These are phyloP conservation scores for Serendipita sp. DNA, from an alignment of 768 basidiomycete species.

Conservation along the genomic window DNA sequence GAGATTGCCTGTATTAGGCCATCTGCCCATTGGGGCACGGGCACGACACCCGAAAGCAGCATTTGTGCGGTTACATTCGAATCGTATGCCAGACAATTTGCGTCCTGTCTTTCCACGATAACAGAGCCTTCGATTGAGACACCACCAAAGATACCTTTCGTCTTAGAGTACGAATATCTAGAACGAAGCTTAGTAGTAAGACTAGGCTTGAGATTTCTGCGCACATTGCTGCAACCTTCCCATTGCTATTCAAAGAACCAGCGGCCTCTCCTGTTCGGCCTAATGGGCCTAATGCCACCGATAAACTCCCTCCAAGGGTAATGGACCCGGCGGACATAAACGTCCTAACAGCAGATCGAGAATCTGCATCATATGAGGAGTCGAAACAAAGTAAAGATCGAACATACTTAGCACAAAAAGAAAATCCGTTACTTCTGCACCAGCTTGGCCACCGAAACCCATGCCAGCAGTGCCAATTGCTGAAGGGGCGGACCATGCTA, in stretches of 20 bases:
- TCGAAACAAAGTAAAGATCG: not conserved
- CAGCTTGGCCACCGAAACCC: conserved; percentile 62
- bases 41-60: conserved; percentile 61
- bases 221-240: conserved; percentile 83
- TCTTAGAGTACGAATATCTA: conserved; percentile 85
- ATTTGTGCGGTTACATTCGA: conserved; percentile 58
- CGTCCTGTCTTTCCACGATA: conserved; percentile 87
- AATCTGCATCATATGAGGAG: conserved; percentile 2
- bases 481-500: conserved; percentile 86
- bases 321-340: conserved; percentile 93
- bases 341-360: conserved; percentile 32
- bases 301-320: conserved; percentile 81
- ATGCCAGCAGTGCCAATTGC: conserved; percentile 88
- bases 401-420: conserved; percentile 59
- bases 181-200: conserved; percentile 4
- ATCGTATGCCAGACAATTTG: conserved; percentile 67
- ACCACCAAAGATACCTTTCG: conserved; percentile 85
- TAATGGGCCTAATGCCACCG: conserved; percentile 76
- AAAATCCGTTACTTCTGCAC: conserved; percentile 83
- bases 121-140: conserved; percentile 78
- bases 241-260: conserved; percentile 66
- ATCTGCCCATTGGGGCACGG: conserved; percentile 65
- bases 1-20: conserved; percentile 50
- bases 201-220: conserved; percentile 9
- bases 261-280: conserved; percentile 87